Evolutionary conservation across 768 basidiomycete genomes (phyloP).

Genomic region (Lentinula lateritia): DNA sequence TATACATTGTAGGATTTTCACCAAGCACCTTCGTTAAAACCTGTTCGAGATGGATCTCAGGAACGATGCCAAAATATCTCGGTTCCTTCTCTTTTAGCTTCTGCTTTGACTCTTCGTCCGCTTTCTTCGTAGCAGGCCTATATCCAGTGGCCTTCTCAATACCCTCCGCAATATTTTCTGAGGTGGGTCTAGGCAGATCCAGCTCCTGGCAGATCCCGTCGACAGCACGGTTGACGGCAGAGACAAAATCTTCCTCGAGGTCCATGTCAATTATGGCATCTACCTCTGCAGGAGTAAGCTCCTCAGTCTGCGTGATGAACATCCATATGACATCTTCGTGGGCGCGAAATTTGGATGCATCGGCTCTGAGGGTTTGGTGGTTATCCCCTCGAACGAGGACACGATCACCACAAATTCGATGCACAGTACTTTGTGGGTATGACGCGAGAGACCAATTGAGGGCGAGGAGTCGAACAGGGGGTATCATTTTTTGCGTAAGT

Average conservation of each 20-base stretch:
- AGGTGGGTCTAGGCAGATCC: constrained; percentile 43
- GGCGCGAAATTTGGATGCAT: constrained; percentile 30
- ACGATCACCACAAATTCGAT: constrained; percentile 75
- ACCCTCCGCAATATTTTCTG: constrained; percentile 53
- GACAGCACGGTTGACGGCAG: constrained; percentile 52
- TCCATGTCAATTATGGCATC: constrained; percentile 68
- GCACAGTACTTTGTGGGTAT: constrained; percentile 51
- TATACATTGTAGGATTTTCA: constrained; percentile 20
- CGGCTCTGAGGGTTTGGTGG: constrained; percentile 77
- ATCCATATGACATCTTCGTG: constrained; percentile 83
- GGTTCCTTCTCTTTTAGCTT: constrained; percentile 25
- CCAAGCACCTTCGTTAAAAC: constrained; percentile 34
- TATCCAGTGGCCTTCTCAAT: constrained; percentile 40
- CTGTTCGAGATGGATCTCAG: constrained; percentile 59
- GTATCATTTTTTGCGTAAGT: constrained; percentile 30
- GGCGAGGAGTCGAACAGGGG: constrained; percentile 71
- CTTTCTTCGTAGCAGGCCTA: constrained; percentile 31
- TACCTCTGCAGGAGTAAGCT: constrained; percentile 57
- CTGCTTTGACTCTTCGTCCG: constrained; percentile 33
- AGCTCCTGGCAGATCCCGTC: constrained; percentile 52
- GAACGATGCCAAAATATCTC: constrained; percentile 76
- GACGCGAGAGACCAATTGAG: constrained; percentile 68
- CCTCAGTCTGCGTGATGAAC: constrained; percentile 65
- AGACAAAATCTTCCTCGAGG: constrained; percentile 47
- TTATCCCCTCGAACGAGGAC: constrained; percentile 71